phyloP scores from a whole-genome alignment of 179 eudicot species.

The Heliamphora pulchella region DNA sequence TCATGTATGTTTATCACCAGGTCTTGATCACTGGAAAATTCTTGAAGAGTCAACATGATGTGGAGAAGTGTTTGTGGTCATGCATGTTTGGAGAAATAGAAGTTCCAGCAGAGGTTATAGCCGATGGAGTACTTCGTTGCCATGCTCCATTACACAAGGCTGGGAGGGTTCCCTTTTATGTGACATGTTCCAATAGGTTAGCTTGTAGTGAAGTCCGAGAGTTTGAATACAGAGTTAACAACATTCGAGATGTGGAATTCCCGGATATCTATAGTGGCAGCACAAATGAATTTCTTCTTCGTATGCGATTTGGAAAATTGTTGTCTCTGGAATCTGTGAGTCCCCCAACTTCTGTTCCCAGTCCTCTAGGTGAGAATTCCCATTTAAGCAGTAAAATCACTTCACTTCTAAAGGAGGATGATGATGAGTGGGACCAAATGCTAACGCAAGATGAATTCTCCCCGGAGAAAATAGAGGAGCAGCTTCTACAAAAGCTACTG shows the following conservation, averaged over 20 bases:
- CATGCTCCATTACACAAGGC: slow-evolving; percentile 49
- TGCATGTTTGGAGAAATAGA: slow-evolving; percentile 95
- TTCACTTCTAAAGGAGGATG: slow-evolving; percentile 33
- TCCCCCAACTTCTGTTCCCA: slow-evolving; percentile 19
- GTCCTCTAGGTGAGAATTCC: slow-evolving; percentile 24
- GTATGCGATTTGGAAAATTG: slow-evolving; percentile 50
- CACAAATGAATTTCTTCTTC: slow-evolving; percentile 39
- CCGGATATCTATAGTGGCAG: slow-evolving; percentile 23
- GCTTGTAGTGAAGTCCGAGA: slow-evolving; percentile 95
- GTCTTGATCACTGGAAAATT: slow-evolving; percentile 64
- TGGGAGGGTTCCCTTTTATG: slow-evolving; percentile 75
- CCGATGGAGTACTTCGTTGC: slow-evolving; percentile 72
- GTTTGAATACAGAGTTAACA: slow-evolving; percentile 50
- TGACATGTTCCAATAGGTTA: slow-evolving; percentile 76
- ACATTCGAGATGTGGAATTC: slow-evolving; percentile 28
- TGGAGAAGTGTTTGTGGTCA: slow-evolving; percentile 52
- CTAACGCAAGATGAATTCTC: slow-evolving; percentile 29
- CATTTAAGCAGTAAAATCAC: slow-evolving; percentile 34
- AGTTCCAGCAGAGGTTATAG: slow-evolving; percentile 70
- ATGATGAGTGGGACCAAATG: slow-evolving; percentile 49
- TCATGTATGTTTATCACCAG: slow-evolving; percentile 26
- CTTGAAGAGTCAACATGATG: slow-evolving; percentile 42
- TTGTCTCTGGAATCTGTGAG: slow-evolving; percentile 38
- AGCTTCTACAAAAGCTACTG: slow-evolving; percentile 43
- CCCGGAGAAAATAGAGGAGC: slow-evolving; percentile 37